These are phyloP conservation scores for Jatropha curcas DNA, from an alignment of 345 rosid genomes.

Conservation along the genomic window DNA sequence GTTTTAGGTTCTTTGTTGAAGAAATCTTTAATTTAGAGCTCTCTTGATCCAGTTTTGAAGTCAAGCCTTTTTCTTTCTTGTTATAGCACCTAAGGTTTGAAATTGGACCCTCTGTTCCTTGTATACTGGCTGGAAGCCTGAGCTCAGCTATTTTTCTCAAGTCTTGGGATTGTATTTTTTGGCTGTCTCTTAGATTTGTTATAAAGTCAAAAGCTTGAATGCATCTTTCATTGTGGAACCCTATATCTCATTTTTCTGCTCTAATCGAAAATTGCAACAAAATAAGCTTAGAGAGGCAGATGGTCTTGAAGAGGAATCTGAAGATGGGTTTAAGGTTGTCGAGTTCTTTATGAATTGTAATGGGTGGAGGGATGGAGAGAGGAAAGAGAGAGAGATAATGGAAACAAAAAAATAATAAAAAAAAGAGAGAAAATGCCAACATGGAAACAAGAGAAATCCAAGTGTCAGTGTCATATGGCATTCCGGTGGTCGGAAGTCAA, in stretches of 20 bases:
- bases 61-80: background rate
- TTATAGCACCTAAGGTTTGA: conserved; percentile 13
- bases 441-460: too few species aligned
- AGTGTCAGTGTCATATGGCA: too few species aligned
- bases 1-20: conserved; percentile 1
- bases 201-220: conserved; percentile 40
- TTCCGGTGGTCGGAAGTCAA: too few species aligned
- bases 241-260: conserved; percentile 96
- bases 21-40: conserved; percentile 28
- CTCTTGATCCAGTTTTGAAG: conserved; percentile 38
- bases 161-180: conserved; percentile 26
- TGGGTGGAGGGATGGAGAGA: too few species aligned
- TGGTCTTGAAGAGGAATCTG: too few species aligned
- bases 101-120: conserved; percentile 12
- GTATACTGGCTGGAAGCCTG: conserved; percentile 32
- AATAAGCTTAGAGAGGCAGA: too few species aligned
- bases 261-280: too few species aligned
- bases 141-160: conserved; percentile 5
- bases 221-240: conserved; percentile 99
- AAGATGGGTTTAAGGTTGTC: too few species aligned
- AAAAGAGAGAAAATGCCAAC: too few species aligned
- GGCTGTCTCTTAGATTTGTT: conserved; percentile 24
- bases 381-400: too few species aligned
- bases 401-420: too few species aligned
- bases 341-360: too few species aligned